These are phyloP conservation scores for Botryotinia convoluta DNA, from an alignment of 2,329 filamentous ascomycete genomes.

Conservation along the genomic window DNA sequence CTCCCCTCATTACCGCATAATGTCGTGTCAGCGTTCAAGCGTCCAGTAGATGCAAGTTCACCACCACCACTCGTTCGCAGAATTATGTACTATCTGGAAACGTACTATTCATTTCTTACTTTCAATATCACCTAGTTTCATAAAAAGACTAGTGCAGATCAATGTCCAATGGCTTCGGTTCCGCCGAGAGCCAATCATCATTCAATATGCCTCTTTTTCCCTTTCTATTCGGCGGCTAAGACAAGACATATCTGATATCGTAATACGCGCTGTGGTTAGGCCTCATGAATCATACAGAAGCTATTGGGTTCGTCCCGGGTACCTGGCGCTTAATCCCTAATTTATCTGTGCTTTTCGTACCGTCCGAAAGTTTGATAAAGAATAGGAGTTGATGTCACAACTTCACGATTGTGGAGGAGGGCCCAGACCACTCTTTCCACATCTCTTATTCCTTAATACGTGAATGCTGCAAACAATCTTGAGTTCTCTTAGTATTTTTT, in stretches of 20 bases:
- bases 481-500: background rate
- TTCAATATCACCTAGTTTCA: background rate
- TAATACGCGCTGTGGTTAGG: slow-evolving; percentile 13
- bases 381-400: slow-evolving; percentile 1
- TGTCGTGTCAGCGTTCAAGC: slow-evolving; percentile 18
- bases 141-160: background rate
- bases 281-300: background rate
- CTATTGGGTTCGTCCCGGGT: slow-evolving; percentile 9
- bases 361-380: background rate
- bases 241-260: background rate
- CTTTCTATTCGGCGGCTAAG: slow-evolving; percentile 14
- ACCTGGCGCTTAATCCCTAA: slow-evolving; percentile 17
- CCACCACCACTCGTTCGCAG: slow-evolving; percentile 19
- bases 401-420: background rate
- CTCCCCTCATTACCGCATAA: slow-evolving; percentile 15
- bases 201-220: background rate
- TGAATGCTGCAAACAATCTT: background rate
- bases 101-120: slow-evolving; percentile 2
- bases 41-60: background rate
- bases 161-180: background rate
- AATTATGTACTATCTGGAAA: slow-evolving; percentile 11
- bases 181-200: slow-evolving; percentile 11
- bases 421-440: slow-evolving; percentile 7
- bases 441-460: background rate
- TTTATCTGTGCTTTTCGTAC: slow-evolving; percentile 6